phyloP scores from a whole-genome alignment of 176 grass and related monocot genomes.

The Pontederia crassipes region DNA sequence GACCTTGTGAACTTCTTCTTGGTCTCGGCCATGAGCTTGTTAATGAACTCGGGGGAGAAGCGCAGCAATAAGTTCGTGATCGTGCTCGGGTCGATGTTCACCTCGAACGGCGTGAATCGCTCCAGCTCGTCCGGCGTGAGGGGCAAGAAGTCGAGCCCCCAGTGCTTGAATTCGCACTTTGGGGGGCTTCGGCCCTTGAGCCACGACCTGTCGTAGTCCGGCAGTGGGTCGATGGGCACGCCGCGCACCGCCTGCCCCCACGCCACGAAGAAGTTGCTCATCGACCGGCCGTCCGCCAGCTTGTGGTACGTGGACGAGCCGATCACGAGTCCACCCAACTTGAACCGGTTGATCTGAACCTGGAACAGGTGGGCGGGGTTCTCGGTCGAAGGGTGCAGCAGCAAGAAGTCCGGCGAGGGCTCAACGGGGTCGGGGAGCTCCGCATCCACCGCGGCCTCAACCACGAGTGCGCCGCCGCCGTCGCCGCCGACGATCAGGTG shows the following conservation, averaged over 20 bases:
- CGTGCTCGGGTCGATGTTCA: background rate
- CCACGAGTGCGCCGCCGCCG: slow-evolving; percentile 22
- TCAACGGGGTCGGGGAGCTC: slow-evolving; percentile 22
- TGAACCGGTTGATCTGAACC: slow-evolving; percentile 14
- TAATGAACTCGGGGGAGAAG: background rate
- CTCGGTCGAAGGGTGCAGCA: slow-evolving; percentile 16
- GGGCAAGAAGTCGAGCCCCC: background rate
- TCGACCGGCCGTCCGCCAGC: slow-evolving; percentile 21
- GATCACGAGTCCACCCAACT: slow-evolving; percentile 21
- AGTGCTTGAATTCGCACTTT: background rate
- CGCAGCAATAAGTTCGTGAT: background rate
- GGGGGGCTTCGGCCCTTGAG: background rate
- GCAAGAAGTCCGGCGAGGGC: slow-evolving; percentile 9
- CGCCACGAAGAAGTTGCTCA: slow-evolving; percentile 9
- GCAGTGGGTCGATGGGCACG: background rate
- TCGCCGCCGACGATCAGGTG: slow-evolving; percentile 17
- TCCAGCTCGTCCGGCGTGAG: background rate
- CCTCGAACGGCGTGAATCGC: background rate
- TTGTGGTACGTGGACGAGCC: slow-evolving; percentile 16
- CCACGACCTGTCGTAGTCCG: background rate
- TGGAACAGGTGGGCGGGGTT: background rate
- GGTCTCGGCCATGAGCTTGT: background rate
- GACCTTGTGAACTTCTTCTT: background rate
- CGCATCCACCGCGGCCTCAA: slow-evolving; percentile 23
- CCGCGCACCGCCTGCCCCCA: slow-evolving; percentile 24